Evolutionary conservation across 176 grass and related monocot species (phyloP).

Genomic region (Thinopyrum elongatum): DNA sequence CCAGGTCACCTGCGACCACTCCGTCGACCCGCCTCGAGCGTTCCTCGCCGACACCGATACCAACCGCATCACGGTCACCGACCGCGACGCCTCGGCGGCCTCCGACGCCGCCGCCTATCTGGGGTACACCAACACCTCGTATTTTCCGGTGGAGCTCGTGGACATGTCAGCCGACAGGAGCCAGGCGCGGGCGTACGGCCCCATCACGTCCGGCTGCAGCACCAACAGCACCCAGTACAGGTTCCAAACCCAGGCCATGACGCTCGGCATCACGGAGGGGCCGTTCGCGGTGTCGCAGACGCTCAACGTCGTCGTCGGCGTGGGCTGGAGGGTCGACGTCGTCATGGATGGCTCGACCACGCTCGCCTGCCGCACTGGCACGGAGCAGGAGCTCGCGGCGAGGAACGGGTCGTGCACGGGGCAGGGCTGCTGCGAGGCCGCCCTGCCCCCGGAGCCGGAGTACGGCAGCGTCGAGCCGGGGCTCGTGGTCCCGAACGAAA

Average conservation of each 20-base stretch:
- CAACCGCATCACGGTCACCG: not conserved
- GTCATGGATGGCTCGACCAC: too few relatives aligned
- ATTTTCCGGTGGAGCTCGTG: not conserved
- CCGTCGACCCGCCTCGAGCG: not conserved
- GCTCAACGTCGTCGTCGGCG: not conserved
- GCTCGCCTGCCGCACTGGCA: too few relatives aligned
- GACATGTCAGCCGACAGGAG: not conserved
- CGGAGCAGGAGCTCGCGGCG: not conserved
- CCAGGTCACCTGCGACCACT: not conserved
- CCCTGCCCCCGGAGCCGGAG: not conserved
- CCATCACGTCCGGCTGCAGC: not conserved
- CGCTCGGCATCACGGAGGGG: not conserved
- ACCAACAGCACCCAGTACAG: not conserved
- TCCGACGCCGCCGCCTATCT: too few relatives aligned
- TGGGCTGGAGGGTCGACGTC: not conserved
- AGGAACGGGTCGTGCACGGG: not conserved
- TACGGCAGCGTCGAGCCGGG: not conserved
- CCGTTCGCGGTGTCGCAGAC: not conserved
- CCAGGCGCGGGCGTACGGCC: not conserved
- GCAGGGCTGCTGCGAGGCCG: not conserved
- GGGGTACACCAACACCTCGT: too few relatives aligned
- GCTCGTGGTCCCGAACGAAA: not conserved
- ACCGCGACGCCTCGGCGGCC: too few relatives aligned
- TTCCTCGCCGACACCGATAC: not conserved
- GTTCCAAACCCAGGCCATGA: not conserved